Evolutionary conservation across 78 protist genomes (phyloP).

Genomic region (Guillardia theta): DNA sequence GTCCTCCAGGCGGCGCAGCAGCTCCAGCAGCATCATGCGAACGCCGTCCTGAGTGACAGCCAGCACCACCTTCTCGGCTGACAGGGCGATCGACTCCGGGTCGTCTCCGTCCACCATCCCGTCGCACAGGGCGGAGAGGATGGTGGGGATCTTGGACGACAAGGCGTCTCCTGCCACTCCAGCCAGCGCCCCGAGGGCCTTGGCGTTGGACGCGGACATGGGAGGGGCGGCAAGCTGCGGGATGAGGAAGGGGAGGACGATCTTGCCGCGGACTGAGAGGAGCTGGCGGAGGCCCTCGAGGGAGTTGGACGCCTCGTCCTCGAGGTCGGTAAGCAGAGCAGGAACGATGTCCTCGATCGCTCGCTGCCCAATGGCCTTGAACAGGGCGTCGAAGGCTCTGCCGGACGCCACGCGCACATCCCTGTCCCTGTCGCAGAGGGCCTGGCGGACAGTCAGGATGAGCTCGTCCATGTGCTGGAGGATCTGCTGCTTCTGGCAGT

Average conservation of each 20-base stretch:
- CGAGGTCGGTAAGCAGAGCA: not conserved
- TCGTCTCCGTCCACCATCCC: constrained; percentile 39
- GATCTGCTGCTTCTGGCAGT: constrained; percentile 55
- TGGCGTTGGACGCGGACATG: constrained; percentile 59
- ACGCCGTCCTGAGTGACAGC: constrained; percentile 21
- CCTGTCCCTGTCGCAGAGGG: constrained; percentile 73
- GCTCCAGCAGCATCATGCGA: constrained; percentile 24
- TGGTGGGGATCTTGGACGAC: constrained; percentile 54
- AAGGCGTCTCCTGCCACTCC: constrained; percentile 70
- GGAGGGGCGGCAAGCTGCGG: constrained; percentile 61
- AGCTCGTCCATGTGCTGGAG: not conserved
- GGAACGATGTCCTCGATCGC: constrained; percentile 37
- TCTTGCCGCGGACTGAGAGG: constrained; percentile 47
- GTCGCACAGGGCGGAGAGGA: constrained; percentile 63
- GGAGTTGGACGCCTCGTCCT: not conserved
- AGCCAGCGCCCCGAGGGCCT: constrained; percentile 68
- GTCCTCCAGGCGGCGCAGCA: constrained; percentile 34
- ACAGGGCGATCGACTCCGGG: not conserved
- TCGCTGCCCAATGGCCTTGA: not conserved
- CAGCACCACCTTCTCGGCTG: constrained; percentile 35
- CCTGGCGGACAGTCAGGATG: constrained; percentile 67
- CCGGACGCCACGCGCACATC: not conserved
- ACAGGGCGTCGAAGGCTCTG: not conserved
- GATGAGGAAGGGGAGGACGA: constrained; percentile 74
- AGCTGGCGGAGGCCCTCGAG: constrained; percentile 79